Evolutionary conservation across 148 eudicot species (phyloP), one percentile per base, ranked within the genome.

Genomic region (Vaccinium macrocarpon): DNA sequence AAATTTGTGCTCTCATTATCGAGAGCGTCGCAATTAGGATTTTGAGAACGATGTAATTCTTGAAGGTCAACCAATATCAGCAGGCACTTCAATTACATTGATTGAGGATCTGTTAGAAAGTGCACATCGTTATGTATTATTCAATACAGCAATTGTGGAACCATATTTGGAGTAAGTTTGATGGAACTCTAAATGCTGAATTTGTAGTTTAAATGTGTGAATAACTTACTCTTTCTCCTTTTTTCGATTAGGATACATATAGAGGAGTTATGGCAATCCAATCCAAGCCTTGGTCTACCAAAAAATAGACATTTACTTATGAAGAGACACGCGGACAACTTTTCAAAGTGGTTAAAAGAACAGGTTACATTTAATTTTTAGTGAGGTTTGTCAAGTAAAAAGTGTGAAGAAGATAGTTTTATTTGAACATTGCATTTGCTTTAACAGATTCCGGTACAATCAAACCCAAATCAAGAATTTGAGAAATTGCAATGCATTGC

Each of bases 141-240:
- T 70, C 42, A 70, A 70, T 70, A 70, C 19, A 70, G 19, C 74
- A 42, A 70, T 27, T 12, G 74, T 70, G 38, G 74, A 70, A 70
- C 74, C 74, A 11, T 70, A 25, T 70, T 70, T 70, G 38, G 74
- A 70, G 46, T 70, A 70, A 70, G 74, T 70, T 5, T n/a, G 25
- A 8, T 21, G 12, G 8, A 21, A 23, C n/a, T 62, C 5, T 62
- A 23, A 0, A 18, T 62, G 4, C 14, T 18, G 3, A 62, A 23
- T n/a, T 62, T 21, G 4, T 23, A 62, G n/a, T 32, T 32, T 32
- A 32, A 32, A 2, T 52, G 23, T 62, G 62, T 57, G 62, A 19
- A 62, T 21, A 11, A 62, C 27, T n/a, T n/a, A 59, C n/a, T 19
- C 23, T 7, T 8, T 62, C 70, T 8, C 8, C n/a, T 21, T n/a